phyloP scores from a whole-genome alignment of 2,329 filamentous ascomycete species.

The Talaromyces marneffei region DNA sequence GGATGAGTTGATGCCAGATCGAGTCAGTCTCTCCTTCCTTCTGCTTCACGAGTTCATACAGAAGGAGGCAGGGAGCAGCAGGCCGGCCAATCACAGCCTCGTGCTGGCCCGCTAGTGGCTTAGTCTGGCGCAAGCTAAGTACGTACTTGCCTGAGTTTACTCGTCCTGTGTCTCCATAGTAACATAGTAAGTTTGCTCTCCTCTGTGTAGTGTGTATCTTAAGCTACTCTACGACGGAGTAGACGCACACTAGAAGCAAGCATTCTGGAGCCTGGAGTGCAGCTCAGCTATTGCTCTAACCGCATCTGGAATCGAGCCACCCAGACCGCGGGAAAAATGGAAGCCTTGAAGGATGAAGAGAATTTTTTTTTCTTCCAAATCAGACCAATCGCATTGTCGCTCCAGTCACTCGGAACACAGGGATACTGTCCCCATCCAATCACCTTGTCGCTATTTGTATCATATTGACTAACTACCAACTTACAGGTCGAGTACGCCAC shows the following conservation, averaged over 20 bases:
- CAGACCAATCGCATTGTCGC: not conserved
- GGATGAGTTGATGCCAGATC: not conserved
- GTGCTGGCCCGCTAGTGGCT: not conserved
- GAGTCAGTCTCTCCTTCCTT: not conserved
- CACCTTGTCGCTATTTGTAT: not conserved
- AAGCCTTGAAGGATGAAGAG: not conserved
- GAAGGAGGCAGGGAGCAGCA: not conserved
- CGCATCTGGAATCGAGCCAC: not conserved
- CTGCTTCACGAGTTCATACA: not conserved
- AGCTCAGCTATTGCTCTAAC: not conserved
- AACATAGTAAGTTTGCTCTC: too few relatives aligned
- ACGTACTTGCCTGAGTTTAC: too few relatives aligned
- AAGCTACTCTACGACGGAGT: too few relatives aligned
- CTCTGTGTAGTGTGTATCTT: too few relatives aligned
- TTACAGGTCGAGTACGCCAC: not conserved
- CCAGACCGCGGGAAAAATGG: not conserved
- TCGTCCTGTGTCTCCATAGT: too few relatives aligned
- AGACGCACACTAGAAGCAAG: too few relatives aligned
- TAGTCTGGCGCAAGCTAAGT: not conserved
- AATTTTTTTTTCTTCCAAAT: not conserved
- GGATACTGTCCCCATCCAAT: slow-evolving; percentile 10
- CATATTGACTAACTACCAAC: too few relatives aligned
- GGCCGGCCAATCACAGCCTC: not conserved
- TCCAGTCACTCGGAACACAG: slow-evolving; percentile 3
- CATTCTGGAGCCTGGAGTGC: slow-evolving; percentile 9